These are phyloP conservation scores for Beta lomatogona DNA, from an alignment of 179 eudicot genomes.

Conservation along the genomic window DNA sequence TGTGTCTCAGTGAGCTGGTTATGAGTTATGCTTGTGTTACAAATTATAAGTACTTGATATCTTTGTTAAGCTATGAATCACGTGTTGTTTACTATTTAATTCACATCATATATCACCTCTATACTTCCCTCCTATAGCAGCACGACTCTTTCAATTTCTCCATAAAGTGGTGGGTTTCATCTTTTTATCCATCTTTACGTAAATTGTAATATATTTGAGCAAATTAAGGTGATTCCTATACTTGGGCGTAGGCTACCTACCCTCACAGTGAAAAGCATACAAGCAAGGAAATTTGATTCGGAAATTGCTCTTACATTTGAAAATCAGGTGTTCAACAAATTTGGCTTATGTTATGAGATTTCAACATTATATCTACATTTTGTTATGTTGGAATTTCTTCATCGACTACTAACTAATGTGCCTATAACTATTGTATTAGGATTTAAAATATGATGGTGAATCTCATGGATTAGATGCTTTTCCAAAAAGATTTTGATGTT, in stretches of 20 bases:
- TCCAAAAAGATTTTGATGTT: conserved; percentile 60
- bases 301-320: conserved; percentile 68
- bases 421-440: conserved; percentile 43
- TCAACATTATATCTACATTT: not conserved
- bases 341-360: conserved; percentile 2
- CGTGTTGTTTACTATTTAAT: too few relatives aligned
- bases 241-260: conserved; percentile 70
- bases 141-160: too few relatives aligned
- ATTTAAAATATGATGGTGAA: conserved; percentile 67
- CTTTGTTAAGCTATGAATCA: too few relatives aligned
- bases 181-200: too few relatives aligned
- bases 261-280: conserved; percentile 65
- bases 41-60: too few relatives aligned
- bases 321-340: conserved; percentile 56
- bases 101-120: too few relatives aligned
- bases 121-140: too few relatives aligned
- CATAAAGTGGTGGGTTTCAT: too few relatives aligned
- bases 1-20: too few relatives aligned
- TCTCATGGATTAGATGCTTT: conserved; percentile 68
- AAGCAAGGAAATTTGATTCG: conserved; percentile 62
- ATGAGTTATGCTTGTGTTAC: too few relatives aligned
- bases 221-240: conserved; percentile 81
- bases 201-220: conserved; percentile 21
- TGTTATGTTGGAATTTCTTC: conserved; percentile 1
- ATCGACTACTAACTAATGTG: conserved; percentile 10